Conservation (phyloP, 352 stramenopile species). For the Phytophthora vignae region DNA sequence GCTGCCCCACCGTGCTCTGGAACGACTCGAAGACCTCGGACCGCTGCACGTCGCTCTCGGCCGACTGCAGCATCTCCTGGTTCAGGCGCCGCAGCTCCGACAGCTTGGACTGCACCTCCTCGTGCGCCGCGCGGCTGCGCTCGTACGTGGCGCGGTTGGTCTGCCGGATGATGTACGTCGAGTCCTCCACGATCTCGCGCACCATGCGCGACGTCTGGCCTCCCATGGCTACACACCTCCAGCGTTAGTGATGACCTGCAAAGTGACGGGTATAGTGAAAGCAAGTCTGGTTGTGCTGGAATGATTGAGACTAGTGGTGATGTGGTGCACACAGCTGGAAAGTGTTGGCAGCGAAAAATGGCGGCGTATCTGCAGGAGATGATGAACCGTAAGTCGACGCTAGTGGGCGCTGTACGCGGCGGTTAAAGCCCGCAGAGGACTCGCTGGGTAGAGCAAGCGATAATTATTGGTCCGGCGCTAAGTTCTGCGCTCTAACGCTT, state of each 20-base stretch:
- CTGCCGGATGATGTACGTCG: conserved; percentile 80
- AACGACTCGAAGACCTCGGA: conserved; percentile 70
- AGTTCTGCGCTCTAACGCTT: not conserved
- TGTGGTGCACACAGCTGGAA: conserved; percentile 21
- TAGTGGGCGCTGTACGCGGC: conserved; percentile 7
- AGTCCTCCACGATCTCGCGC: conserved; percentile 80
- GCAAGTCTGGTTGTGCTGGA: conserved; percentile 5
- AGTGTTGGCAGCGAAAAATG: conserved; percentile 42
- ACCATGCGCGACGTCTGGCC: conserved; percentile 86
- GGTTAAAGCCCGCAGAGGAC: not conserved
- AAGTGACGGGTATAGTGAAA: not conserved
- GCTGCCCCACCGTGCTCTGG: conserved; percentile 48
- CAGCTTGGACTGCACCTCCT: conserved; percentile 71
- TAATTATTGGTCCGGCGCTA: not conserved
- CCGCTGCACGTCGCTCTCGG: conserved; percentile 57
- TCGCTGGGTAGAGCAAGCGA: conserved; percentile 8
- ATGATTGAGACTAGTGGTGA: not conserved
- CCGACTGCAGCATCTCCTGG: conserved; percentile 68
- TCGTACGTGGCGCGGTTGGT: conserved; percentile 79
- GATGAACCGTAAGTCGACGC: conserved; percentile 74
- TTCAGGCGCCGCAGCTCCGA: conserved; percentile 64
- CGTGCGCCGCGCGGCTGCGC: conserved; percentile 55
- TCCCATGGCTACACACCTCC: conserved; percentile 49
- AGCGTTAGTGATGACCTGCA: not conserved
- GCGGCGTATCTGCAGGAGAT: conserved; percentile 86